Conservation (phyloP, 768 basidiomycete genomes). For the Suillus brevipes region DNA sequence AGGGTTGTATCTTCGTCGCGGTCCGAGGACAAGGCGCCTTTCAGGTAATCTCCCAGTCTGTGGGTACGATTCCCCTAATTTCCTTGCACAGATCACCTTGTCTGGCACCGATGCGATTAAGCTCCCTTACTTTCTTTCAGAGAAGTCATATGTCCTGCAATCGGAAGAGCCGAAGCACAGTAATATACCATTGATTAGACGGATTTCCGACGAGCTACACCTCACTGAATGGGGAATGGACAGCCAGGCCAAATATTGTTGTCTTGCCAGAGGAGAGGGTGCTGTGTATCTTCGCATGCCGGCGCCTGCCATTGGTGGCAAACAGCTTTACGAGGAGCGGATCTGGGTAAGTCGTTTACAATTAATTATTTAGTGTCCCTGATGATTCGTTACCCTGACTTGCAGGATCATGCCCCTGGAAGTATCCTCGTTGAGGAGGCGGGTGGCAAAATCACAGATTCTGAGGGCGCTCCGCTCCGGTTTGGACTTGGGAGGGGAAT, state of each 20-base stretch:
- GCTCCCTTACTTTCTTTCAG: constrained; percentile 42
- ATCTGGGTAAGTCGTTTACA: constrained; percentile 74
- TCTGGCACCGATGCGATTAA: constrained; percentile 34
- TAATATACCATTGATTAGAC: constrained; percentile 81
- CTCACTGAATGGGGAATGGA: constrained; percentile 81
- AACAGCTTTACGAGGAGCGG: constrained; percentile 80
- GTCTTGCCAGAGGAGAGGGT: constrained; percentile 84
- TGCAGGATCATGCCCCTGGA: constrained; percentile 89
- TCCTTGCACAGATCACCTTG: constrained; percentile 48
- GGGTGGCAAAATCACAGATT: constrained; percentile 86
- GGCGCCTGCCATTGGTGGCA: constrained; percentile 42
- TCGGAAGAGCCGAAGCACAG: constrained; percentile 92
- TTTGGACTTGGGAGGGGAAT: constrained; percentile 88
- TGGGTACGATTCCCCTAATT: background rate
- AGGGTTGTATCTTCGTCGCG: constrained; percentile 84
- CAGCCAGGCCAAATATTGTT: constrained; percentile 93
- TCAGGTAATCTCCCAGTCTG: constrained; percentile 44
- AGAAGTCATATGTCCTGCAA: constrained; percentile 74
- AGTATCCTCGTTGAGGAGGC: constrained; percentile 83
- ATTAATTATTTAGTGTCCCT: background rate
- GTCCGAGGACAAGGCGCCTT: constrained; percentile 84
- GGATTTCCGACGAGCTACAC: constrained; percentile 64
- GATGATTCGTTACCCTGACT: background rate
- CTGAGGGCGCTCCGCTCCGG: constrained; percentile 72
- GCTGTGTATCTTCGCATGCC: constrained; percentile 82